Evolutionary conservation across 2,329 filamentous ascomycete species (phyloP).

Genomic region (Pseudocercospora pini-densiflorae): DNA sequence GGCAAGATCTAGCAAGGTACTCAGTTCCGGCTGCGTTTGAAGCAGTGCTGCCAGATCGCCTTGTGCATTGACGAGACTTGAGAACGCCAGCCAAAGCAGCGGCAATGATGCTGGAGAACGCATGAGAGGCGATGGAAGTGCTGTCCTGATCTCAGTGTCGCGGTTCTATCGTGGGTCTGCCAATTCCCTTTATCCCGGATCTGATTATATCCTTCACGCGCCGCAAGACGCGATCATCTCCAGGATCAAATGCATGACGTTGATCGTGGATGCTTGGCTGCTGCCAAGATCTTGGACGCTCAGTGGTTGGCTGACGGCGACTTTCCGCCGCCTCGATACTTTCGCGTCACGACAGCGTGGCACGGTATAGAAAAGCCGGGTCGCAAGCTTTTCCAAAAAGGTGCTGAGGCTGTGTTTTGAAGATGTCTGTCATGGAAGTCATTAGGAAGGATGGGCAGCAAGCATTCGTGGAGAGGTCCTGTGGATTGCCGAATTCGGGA

Average conservation of each 20-base stretch:
- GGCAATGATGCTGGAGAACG: neutral
- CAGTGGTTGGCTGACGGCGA: neutral
- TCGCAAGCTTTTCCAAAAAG: too few species aligned
- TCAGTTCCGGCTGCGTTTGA: constrained; percentile 13
- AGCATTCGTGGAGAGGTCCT: too few species aligned
- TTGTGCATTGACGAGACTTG: neutral
- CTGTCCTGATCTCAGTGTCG: neutral
- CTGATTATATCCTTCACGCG: neutral
- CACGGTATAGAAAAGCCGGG: too few species aligned
- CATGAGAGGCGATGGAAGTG: neutral
- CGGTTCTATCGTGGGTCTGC: too few species aligned
- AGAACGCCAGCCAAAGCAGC: neutral
- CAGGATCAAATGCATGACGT: neutral
- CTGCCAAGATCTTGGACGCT: neutral
- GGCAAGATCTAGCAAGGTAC: constrained; percentile 16
- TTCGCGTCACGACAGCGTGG: neutral
- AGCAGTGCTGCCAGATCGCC: constrained; percentile 15
- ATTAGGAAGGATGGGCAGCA: too few species aligned
- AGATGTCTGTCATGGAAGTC: too few species aligned
- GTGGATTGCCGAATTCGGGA: too few species aligned
- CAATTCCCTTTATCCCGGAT: neutral
- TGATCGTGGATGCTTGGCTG: neutral
- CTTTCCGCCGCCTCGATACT: neutral
- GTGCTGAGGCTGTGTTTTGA: too few species aligned
- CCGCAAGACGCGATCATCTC: neutral